Evolutionary conservation across 192 early-diverging fungal species (phyloP), one percentile per base, ranked within the genome.

Genomic region (Dimargaris cristalligena): DNA sequence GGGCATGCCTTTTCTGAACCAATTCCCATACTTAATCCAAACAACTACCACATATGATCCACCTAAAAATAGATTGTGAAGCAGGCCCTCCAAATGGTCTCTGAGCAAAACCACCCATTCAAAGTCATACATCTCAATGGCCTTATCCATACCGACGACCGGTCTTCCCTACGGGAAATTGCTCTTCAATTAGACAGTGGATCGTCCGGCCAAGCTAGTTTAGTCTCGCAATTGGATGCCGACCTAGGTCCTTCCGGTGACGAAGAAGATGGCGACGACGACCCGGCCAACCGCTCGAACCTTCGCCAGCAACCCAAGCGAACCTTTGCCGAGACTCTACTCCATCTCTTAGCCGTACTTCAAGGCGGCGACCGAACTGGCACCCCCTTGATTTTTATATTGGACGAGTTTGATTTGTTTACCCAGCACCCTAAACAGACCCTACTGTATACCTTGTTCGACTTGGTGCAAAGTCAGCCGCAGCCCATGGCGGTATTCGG

Each of bases 361-460:
- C 75, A 80, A 32, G 61, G 72, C n/a, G 82, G 81, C 16, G 65
- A 71, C 18, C 68, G 34, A 62, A 62, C 44, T 34, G 77, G 62
- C 32, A 63, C 76, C 28, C 89, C 89, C 0, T 72, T 97, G 3
- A 65, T 99, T 22, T 87, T 99, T 71, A 71, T 94, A 18, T 68
- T 99, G 44, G 94, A 99, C 45, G 90, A 94, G 62, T 89, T 99
- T 67, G 92, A 97, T 68, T 64, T 87, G 33, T 90, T 99, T 70
- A 86, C 89, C 0, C 77, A 85, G 56, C 90, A 95, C 59, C 80
- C 87, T n/a, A 93, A 90, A 54, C 92, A 99, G 62, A 78, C 84
- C 1, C 73, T 99, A 26, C 71, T 99, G 6, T 97, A 99, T 63
- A 97, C 91, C 59, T 68, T 99, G 26, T 90, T 99, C 71, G 94